phyloP scores from a whole-genome alignment of 352 stramenopile genomes.

The Plasmopara viticola region DNA sequence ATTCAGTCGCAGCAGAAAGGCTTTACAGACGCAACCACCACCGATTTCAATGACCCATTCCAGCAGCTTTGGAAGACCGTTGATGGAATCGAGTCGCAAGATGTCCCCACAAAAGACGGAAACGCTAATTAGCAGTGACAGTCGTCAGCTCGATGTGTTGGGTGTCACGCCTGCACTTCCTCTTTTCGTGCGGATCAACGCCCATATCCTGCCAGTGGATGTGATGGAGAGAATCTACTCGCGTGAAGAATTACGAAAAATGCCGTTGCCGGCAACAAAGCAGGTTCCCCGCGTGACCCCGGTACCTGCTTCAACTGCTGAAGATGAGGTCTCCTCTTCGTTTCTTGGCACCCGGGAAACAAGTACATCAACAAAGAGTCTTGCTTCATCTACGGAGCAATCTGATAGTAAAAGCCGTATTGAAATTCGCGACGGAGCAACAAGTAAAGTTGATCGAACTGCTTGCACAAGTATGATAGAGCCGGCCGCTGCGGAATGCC shows the following conservation, averaged over 20 bases:
- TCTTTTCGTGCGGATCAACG: slow-evolving; percentile 49
- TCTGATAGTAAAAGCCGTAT: slow-evolving; percentile 9
- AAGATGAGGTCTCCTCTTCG: slow-evolving; percentile 13
- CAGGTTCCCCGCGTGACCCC: slow-evolving; percentile 6
- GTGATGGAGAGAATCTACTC: slow-evolving; percentile 50
- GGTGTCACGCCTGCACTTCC: slow-evolving; percentile 11
- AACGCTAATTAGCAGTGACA: slow-evolving; percentile 14
- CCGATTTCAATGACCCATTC: slow-evolving; percentile 7
- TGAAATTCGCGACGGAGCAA: slow-evolving; percentile 4
- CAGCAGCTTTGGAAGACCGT: slow-evolving; percentile 13
- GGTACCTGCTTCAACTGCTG: slow-evolving; percentile 5
- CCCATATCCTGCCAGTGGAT: slow-evolving; percentile 43
- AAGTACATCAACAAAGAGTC: slow-evolving; percentile 7
- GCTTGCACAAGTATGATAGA: slow-evolving; percentile 5
- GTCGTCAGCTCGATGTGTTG: slow-evolving; percentile 15
- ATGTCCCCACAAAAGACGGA: slow-evolving; percentile 10
- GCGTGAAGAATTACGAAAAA: slow-evolving; percentile 24
- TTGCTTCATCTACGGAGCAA: slow-evolving; percentile 1
- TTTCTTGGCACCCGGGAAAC: slow-evolving; percentile 8
- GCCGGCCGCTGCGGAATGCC: slow-evolving; percentile 20
- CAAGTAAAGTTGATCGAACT: slow-evolving; percentile 8
- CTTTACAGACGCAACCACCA: slow-evolving; percentile 1
- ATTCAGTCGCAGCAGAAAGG: slow-evolving; percentile 3
- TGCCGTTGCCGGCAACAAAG: slow-evolving; percentile 29
- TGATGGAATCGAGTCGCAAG: slow-evolving; percentile 13